Base-by-base conservation (phyloP, 1,284 basidiomycete genomes). In the Puccinia coronata region DNA sequence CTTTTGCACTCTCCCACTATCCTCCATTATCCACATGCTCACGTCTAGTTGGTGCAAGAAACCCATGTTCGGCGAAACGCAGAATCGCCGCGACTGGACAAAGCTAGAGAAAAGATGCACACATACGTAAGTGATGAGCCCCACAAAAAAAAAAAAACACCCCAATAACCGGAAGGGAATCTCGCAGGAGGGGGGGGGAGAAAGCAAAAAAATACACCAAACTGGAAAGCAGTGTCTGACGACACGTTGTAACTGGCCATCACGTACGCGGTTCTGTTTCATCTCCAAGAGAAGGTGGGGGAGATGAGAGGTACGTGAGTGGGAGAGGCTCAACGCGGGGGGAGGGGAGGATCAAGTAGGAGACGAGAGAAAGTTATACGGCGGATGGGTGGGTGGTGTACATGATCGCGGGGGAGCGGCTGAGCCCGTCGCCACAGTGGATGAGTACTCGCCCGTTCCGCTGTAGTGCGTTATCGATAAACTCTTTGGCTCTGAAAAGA, bases 391-490 rank as follows among this genome's bases (percentile, higher is more conserved):
- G 51, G 3, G 55, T 74, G 75, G 25, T 83, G 53, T 25, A 85
- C 84, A 84, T 83, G 28, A 85, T 82, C 5, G 85, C 84, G 0
- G 85, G 85, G 6, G 84, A 85, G 25, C 85, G 84, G 49, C 82
- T 83, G 65, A 85, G 84, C 8, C 82, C 83, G 92, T 94, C 94
- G 83, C 95, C 95, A 86, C 94, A 96, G 85, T 96, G 94, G 0
- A 95, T 94, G 8, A 96, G 89, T 4, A 95, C 93, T 51, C 90
- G 90, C 18, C 94, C 94, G 16, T 91, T 91, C 23, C 87, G 84
- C 0, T 84, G 83, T 71, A 95, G 88, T 1, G 93, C 93, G 1
- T 89, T 84, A 83, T 93, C 91, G 83, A 96, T 96, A 86, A 95
- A 96, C 28, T 87, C 85, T 82, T 91, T 91, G 23, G 93, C 93